Evolutionary conservation across 805 yeast genomes (phyloP).

Genomic region (Metschnikowia aberdeeniae): DNA sequence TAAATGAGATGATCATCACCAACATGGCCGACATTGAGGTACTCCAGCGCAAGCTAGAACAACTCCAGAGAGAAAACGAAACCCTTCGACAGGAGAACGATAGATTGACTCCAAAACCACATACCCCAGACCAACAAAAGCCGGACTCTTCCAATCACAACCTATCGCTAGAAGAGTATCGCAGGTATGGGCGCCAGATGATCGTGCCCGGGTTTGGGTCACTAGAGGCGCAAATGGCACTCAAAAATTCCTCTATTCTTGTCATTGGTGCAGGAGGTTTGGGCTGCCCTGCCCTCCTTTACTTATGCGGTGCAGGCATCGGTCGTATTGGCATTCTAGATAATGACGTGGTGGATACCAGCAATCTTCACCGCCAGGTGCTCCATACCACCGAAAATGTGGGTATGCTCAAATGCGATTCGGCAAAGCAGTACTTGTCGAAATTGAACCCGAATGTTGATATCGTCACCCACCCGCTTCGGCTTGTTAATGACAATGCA

Average conservation of each 20-base stretch:
- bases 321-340: constrained; percentile 86
- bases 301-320: constrained; percentile 83
- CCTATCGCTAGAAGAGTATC: constrained; percentile 60
- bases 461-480: constrained; percentile 47
- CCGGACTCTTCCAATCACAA: neutral
- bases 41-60: constrained; percentile 21
- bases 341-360: constrained; percentile 74
- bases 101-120: constrained; percentile 15
- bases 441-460: constrained; percentile 66
- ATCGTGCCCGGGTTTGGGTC: constrained; percentile 77
- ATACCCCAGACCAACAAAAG: neutral
- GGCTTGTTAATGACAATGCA: constrained; percentile 55
- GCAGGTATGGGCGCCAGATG: constrained; percentile 91
- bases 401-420: constrained; percentile 71
- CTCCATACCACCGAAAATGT: constrained; percentile 65
- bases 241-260: constrained; percentile 57
- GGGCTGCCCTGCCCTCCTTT: constrained; percentile 87
- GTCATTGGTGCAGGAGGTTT: constrained; percentile 97
- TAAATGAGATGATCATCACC: neutral
- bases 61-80: constrained; percentile 20
- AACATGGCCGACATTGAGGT: constrained; percentile 14
- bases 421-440: constrained; percentile 58
- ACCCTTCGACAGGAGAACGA: neutral
- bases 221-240: constrained; percentile 45
- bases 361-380: constrained; percentile 88